Conservation (phyloP, 2,329 filamentous ascomycete species). For the Colletotrichum paranaense region DNA sequence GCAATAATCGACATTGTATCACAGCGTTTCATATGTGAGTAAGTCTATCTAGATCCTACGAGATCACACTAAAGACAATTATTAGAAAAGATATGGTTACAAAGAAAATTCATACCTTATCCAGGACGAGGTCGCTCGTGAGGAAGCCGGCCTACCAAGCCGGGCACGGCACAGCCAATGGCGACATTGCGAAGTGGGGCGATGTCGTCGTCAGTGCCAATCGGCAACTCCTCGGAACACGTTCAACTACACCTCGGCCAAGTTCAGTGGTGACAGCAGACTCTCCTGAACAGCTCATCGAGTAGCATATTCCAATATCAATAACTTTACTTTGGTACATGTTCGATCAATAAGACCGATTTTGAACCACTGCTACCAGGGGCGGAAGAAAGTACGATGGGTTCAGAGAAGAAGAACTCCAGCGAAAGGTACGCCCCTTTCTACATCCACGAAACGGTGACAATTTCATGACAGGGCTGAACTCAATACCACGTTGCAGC, state of each 20-base stretch:
- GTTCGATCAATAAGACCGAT: not conserved
- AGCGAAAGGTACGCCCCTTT: constrained; percentile 7
- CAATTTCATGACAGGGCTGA: not conserved
- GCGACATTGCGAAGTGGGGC: constrained; percentile 5
- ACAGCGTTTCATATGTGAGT: too few relatives aligned
- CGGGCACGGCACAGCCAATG: not conserved
- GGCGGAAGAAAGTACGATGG: not conserved
- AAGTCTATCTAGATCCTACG: not conserved
- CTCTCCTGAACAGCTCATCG: not conserved
- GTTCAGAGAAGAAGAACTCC: not conserved
- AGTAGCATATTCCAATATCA: not conserved
- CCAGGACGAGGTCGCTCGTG: not conserved
- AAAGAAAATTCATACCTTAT: too few relatives aligned
- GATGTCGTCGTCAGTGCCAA: not conserved
- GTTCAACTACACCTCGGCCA: not conserved
- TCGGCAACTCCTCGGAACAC: not conserved
- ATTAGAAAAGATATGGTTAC: not conserved
- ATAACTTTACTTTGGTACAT: not conserved
- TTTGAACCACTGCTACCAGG: not conserved
- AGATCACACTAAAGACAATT: not conserved
- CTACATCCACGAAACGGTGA: not conserved
- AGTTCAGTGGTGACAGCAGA: not conserved
- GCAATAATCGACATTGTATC: too few relatives aligned
- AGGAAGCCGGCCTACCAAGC: not conserved
- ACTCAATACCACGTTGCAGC: constrained; percentile 39